Evolutionary conservation across 192 early-diverging fungal species (phyloP), one percentile per base, ranked within the genome.

Genomic region (Linnemannia exigua): DNA sequence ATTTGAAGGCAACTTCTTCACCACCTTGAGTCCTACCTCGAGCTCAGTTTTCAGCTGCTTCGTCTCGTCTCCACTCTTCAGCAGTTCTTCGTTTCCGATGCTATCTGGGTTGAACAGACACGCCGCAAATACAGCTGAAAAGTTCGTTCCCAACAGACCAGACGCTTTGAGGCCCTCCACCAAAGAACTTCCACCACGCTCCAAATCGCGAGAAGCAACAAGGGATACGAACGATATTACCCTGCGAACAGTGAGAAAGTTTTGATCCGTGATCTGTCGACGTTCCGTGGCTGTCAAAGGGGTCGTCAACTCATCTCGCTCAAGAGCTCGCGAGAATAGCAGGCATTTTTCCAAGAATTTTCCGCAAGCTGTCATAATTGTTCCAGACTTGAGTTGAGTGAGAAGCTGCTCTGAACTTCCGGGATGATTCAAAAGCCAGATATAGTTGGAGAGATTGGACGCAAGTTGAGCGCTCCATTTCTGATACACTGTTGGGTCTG

Each of bases 71-170:
- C 66, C 74, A 20, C 80, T 74, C 72, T 79, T 86, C 31, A 81
- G 46, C 1, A 86, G 68, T 35, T 84, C 73, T 17, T 88, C 79
- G 11, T 81, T 84, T 79, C 82, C 88, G 6, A 89, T 84, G 35
- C 58, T 81, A 36, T 87, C 82, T 3, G 91, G 90, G 37, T 81
- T 78, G 68, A 93, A 91, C 2, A 93, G 74, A 35, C 84, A 90
- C 22, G 54, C 36, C 1, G 88, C 91, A n/a, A 92, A 77, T 15
- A 91, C 67, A 4, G 54, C 41, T 28, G 82, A 92, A 68, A 93
- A 91, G 14, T 67, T 36, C 0, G 85, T 50, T 38, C 78, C 88
- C 76, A 87, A 71, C 52, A 92, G 46, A 16, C 70, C 79, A 2
- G 78, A 66, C 5, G 50, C 35, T 37, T 74, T 52, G 2, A 89